Evolutionary conservation across 257 asterid species (phyloP).

Genomic region (Mitragyna speciosa): DNA sequence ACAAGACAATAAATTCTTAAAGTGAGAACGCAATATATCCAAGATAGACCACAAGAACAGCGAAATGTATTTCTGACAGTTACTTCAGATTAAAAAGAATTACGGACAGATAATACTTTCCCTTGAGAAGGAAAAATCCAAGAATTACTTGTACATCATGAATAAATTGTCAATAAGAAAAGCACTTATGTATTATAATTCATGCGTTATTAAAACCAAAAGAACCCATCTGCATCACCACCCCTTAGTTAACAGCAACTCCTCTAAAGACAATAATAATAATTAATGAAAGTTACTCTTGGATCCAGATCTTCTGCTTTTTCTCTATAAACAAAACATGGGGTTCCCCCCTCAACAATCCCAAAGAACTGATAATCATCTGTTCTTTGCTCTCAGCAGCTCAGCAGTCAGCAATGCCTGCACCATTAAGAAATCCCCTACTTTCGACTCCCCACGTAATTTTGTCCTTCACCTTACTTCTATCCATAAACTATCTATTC

Average conservation of each 20-base stretch:
- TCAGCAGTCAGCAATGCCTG: constrained; percentile 55
- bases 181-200: background rate
- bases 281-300: constrained; percentile 50
- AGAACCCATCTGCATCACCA: constrained; percentile 47
- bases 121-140: constrained; percentile 8
- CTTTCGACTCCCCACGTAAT: constrained; percentile 15
- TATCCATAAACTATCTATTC: constrained; percentile 31
- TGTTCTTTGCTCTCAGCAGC: constrained; percentile 32
- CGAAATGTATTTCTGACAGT: background rate
- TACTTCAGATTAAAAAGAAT: background rate
- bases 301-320: constrained; percentile 84
- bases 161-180: background rate
- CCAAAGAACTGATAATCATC: constrained; percentile 44
- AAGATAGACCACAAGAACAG: background rate
- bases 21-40: constrained; percentile 8
- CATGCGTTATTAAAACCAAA: constrained; percentile 32
- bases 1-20: constrained; percentile 7
- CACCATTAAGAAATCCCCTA: constrained; percentile 36
- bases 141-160: background rate
- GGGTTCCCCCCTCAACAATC: constrained; percentile 62
- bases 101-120: background rate
- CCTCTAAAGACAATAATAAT: constrained; percentile 43
- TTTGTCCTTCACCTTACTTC: constrained; percentile 21
- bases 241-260: constrained; percentile 32
- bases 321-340: constrained; percentile 78